Conservation (phyloP, 169 alveolate genomes). For the Plasmodium ovale region DNA sequence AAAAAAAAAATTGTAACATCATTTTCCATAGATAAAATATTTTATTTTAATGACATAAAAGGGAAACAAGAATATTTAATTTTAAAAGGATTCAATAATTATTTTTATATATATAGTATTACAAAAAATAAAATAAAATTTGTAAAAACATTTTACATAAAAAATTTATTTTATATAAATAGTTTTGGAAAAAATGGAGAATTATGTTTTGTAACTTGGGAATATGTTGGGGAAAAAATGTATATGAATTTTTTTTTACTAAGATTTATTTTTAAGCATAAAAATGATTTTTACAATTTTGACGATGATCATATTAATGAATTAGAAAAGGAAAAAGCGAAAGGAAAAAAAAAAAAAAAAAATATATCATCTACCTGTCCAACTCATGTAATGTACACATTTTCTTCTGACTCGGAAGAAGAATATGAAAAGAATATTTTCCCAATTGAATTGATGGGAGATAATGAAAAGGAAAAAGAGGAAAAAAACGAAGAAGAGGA, state of each 20-base stretch:
- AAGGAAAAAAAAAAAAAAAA: background rate
- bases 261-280: slow-evolving; percentile 32
- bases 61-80: slow-evolving; percentile 49
- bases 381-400: slow-evolving; percentile 25
- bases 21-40: slow-evolving; percentile 40
- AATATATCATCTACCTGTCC: background rate
- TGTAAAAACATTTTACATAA: slow-evolving; percentile 42
- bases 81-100: slow-evolving; percentile 24
- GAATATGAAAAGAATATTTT: background rate
- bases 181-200: slow-evolving; percentile 69
- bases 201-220: slow-evolving; percentile 60
- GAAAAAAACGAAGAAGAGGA: background rate
- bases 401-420: slow-evolving; percentile 34
- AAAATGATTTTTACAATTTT: background rate
- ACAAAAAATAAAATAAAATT: slow-evolving; percentile 14
- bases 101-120: slow-evolving; percentile 40
- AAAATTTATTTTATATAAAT: slow-evolving; percentile 56
- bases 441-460: slow-evolving; percentile 7
- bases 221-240: slow-evolving; percentile 6
- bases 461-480: background rate
- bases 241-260: slow-evolving; percentile 25
- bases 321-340: background rate
- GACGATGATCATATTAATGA: background rate
- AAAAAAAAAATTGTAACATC: slow-evolving; percentile 57
- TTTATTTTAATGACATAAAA: slow-evolving; percentile 54